phyloP scores from a whole-genome alignment of 768 basidiomycete species.

The Rhizopogon sp. region DNA sequence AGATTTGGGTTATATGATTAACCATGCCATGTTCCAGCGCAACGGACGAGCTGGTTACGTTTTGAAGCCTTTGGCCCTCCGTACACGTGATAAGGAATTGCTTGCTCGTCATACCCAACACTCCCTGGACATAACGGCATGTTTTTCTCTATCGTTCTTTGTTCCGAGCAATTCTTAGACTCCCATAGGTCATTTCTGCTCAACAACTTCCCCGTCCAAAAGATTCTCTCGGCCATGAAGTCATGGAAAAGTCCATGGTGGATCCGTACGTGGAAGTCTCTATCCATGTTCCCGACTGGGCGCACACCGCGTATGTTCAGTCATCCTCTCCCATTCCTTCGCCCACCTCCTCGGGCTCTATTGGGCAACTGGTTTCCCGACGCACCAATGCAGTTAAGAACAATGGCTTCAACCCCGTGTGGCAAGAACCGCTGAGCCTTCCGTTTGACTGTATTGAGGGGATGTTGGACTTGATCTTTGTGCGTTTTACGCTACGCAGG shows the following conservation, averaged over 20 bases:
- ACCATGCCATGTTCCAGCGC: conserved; percentile 91
- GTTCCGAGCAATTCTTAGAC: background rate
- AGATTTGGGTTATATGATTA: conserved; percentile 91
- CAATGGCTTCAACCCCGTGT: conserved; percentile 91
- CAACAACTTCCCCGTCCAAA: conserved; percentile 82
- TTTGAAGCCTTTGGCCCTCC: conserved; percentile 77
- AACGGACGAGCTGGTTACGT: conserved; percentile 90
- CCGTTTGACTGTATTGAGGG: conserved; percentile 74
- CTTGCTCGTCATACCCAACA: conserved; percentile 51
- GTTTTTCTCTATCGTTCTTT: conserved; percentile 9
- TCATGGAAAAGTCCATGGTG: conserved; percentile 46
- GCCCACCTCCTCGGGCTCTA: conserved; percentile 19
- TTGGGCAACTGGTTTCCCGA: conserved; percentile 42
- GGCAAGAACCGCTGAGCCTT: conserved; percentile 66
- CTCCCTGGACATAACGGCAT: conserved; percentile 58
- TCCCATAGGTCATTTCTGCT: conserved; percentile 66
- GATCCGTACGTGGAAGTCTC: conserved; percentile 84
- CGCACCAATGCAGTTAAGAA: conserved; percentile 68
- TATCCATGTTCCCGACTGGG: conserved; percentile 73
- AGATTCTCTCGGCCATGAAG: conserved; percentile 57
- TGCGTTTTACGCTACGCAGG: conserved; percentile 71
- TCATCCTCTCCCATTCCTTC: conserved; percentile 2
- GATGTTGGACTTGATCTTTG: conserved; percentile 82
- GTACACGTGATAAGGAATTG: conserved; percentile 57
- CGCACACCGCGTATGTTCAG: conserved; percentile 21